These are phyloP conservation scores for Xylaria digitata DNA, from an alignment of 2,329 filamentous ascomycete species.

Conservation along the genomic window DNA sequence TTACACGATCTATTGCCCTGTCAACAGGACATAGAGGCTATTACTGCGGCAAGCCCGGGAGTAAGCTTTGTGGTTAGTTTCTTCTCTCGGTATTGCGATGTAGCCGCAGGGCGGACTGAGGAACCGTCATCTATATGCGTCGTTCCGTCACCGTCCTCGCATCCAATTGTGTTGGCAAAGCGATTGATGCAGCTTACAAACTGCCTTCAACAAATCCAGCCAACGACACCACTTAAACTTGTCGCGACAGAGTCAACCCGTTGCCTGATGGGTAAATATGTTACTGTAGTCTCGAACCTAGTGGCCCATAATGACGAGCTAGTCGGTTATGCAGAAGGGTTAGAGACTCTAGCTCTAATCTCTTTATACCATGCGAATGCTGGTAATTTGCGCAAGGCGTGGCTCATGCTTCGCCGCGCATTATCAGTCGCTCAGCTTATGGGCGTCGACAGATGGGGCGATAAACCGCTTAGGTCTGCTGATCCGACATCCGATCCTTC, in stretches of 20 bases:
- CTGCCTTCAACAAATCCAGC: conserved; percentile 57
- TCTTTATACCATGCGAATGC: conserved; percentile 62
- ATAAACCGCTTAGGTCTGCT: conserved; percentile 53
- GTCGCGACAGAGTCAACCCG: conserved; percentile 41
- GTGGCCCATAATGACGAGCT: conserved; percentile 65
- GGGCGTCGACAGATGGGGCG: conserved; percentile 56
- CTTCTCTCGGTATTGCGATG: conserved; percentile 44
- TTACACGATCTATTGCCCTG: conserved; percentile 52
- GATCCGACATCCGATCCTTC: conserved; percentile 52
- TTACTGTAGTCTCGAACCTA: conserved; percentile 50
- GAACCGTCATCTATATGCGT: conserved; percentile 40
- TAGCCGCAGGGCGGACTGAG: conserved; percentile 45
- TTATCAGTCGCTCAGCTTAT: conserved; percentile 64
- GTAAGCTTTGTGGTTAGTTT: conserved; percentile 48
- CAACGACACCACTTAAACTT: conserved; percentile 48
- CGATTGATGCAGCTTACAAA: conserved; percentile 59
- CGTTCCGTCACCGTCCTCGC: conserved; percentile 53
- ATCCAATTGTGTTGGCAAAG: conserved; percentile 61
- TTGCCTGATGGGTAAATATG: conserved; percentile 50
- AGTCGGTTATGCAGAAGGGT: conserved; percentile 62
- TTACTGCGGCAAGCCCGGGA: conserved; percentile 46
- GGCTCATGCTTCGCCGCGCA: conserved; percentile 63
- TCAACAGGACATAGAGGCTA: conserved; percentile 50
- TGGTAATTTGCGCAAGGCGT: conserved; percentile 65
- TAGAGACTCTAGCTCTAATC: conserved; percentile 63